Evolutionary conservation across 768 basidiomycete genomes (phyloP), one percentile per base, ranked within the genome.

Genomic region (Boletus subparvulus): DNA sequence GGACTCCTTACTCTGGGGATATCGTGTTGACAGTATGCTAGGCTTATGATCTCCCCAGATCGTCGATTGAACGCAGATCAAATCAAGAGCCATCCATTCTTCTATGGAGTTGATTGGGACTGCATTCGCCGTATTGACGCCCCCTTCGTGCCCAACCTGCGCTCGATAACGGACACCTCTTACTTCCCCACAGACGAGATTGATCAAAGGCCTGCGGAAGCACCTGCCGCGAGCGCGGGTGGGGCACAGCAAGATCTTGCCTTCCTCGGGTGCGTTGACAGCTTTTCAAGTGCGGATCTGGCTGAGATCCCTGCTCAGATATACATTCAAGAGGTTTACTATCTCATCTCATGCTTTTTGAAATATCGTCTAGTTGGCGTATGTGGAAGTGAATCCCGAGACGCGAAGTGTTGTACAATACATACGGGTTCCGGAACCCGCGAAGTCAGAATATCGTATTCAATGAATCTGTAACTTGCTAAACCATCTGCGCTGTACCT

Each of bases 131-230:
- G 83, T 39, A 96, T 99, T 58, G 94, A 95, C 66, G 84, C 94
- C 4, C 97, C 96, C 6, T 98, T 98, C 72, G 87, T 99, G n/a
- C 96, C 97, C 19, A 91, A 93, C 55, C 79, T 98, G 33, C 84
- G 89, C 40, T 94, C 91, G 9, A 90, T 95, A 67, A 95, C 94
- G 36, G 95, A 98, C 62, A 97, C 95, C 2, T 94, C 93, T n/a
- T 97, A 97, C 76, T 97, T 97, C 83, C 95, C 95, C 1, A 94
- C 90, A 3, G 94, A 97, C 58, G 93, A 96, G 63, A 80, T 95
- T 52, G 92, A 95, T 54, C 90, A 94, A 73, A 87, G 64, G 3
- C 75, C 83, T 11, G 80, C 82, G 47, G 80, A 82, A 58, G 61
- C 69, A 12, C 63, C 77, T 26, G 59, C 70, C 26, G 75, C 81